Evolutionary conservation across 2,329 filamentous ascomycete species (phyloP).

Genomic region (Penicillium sp.): DNA sequence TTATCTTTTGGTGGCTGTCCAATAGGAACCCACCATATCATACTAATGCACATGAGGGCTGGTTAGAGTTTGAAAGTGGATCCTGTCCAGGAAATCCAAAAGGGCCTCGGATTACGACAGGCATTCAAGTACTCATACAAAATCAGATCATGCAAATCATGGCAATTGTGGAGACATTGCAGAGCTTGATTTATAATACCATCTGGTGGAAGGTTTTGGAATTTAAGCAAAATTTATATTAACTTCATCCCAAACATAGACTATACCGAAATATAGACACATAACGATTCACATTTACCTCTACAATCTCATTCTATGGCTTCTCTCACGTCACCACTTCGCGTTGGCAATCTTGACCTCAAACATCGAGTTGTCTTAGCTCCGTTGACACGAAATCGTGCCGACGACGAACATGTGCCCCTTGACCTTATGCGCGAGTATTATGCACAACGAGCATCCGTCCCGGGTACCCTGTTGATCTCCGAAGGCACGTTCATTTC

Average conservation of each 20-base stretch:
- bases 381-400: conserved; percentile 55
- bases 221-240: background rate
- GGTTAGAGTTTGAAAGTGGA: background rate
- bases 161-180: background rate
- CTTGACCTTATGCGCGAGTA: conserved; percentile 47
- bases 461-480: conserved; percentile 58
- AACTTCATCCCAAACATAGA: background rate
- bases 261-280: background rate
- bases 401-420: conserved; percentile 50
- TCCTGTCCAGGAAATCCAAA: background rate
- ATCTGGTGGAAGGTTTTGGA: background rate
- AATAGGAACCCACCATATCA: no score
- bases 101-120: background rate
- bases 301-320: background rate
- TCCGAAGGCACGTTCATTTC: conserved; percentile 57
- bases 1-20: background rate
- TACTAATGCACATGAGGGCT: no score
- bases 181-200: background rate
- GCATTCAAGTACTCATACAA: background rate
- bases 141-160: background rate
- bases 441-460: conserved; percentile 54
- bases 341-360: conserved; percentile 30
- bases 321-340: background rate
- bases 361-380: conserved; percentile 54
- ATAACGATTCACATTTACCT: background rate